These are phyloP conservation scores for Aspergillus conjunctus DNA, from an alignment of 495 filamentous ascomycete genomes.

Conservation along the genomic window DNA sequence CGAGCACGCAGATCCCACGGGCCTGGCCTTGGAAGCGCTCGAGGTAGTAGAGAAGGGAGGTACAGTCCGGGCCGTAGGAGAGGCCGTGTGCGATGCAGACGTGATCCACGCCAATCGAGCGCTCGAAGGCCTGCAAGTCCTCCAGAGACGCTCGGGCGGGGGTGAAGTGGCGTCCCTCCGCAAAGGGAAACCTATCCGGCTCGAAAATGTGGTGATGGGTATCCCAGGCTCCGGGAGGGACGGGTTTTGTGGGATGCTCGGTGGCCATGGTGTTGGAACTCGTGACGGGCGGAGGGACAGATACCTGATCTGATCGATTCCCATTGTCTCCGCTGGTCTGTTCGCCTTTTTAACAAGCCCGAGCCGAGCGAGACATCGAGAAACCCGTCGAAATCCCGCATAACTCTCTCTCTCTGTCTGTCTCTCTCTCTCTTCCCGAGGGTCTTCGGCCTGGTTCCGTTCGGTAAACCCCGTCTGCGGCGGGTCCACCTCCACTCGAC, in stretches of 20 bases:
- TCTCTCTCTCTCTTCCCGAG: no score
- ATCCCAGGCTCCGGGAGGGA: constrained; percentile 20
- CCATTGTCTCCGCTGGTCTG: neutral
- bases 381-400: no score
- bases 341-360: neutral
- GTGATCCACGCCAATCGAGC: neutral
- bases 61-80: neutral
- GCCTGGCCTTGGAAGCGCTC: neutral
- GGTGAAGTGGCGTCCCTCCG: constrained; percentile 12
- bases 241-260: neutral
- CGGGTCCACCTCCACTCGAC: neutral
- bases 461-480: neutral
- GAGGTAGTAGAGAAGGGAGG: neutral
- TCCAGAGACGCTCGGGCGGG: neutral
- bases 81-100: neutral
- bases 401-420: no score
- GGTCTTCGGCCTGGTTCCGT: neutral
- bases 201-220: constrained; percentile 22
- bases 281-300: no score
- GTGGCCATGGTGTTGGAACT: constrained; percentile 2
- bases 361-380: no score
- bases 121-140: neutral
- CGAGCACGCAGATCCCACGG: constrained; percentile 16
- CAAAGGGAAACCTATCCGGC: constrained; percentile 16
- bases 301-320: no score